A percentile compares a stretch with the other conserved stretches of the same genome.
Evolutionary conservation across 176 grass and related monocot species (phyloP).

Genomic region (Coix lacrymajobi): DNA sequence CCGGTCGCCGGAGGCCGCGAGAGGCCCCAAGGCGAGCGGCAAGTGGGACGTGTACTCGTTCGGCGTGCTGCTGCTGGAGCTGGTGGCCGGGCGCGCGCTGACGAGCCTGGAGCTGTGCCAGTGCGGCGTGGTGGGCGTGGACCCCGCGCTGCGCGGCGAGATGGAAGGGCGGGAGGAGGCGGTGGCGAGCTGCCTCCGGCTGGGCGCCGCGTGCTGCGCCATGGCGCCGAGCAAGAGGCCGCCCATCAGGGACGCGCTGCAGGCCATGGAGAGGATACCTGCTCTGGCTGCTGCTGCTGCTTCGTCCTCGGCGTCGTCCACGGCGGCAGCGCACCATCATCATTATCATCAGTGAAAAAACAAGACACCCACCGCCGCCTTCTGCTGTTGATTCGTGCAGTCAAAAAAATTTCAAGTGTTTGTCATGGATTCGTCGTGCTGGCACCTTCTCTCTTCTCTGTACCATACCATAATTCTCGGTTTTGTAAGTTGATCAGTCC

Average conservation of each 20-base stretch:
- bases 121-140: constrained; percentile 30
- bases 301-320: neutral
- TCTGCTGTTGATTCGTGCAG: neutral
- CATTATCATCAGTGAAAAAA: neutral
- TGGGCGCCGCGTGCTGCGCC: constrained; percentile 71
- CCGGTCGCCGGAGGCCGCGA: constrained; percentile 52
- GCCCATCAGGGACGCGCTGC: constrained; percentile 64
- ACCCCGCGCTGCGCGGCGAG: constrained; percentile 53
- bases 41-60: constrained; percentile 87
- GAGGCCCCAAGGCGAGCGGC: constrained; percentile 44
- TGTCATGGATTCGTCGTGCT: neutral
- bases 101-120: constrained; percentile 67
- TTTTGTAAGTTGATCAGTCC: neutral
- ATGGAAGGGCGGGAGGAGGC: constrained; percentile 58
- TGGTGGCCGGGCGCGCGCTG: constrained; percentile 68
- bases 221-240: constrained; percentile 56
- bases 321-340: neutral
- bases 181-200: constrained; percentile 52
- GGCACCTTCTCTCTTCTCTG: neutral
- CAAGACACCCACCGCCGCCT: neutral
- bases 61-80: constrained; percentile 71
- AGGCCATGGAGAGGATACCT: constrained; percentile 62
- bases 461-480: neutral
- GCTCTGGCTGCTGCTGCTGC: neutral
- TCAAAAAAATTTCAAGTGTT: neutral